A percentile compares a stretch with the other conserved stretches of the same genome.
Conservation (phyloP, 495 filamentous ascomycete species). For the Viridothelium virens region DNA sequence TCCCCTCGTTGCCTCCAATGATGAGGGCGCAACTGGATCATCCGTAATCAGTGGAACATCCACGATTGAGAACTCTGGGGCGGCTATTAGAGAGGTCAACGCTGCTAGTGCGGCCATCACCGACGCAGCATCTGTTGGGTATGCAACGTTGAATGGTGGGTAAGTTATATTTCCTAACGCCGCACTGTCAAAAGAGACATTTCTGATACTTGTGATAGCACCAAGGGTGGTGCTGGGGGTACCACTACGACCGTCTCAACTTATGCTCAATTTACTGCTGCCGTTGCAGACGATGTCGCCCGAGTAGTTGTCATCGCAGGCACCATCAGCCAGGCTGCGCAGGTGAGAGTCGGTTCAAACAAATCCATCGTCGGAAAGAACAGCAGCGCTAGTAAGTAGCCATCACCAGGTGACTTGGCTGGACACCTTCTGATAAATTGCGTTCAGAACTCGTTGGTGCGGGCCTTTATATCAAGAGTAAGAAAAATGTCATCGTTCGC, state of each 20-base stretch:
- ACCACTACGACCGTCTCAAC: constrained; percentile 52
- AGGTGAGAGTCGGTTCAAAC: constrained; percentile 23
- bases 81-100: background rate
- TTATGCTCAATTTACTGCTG: constrained; percentile 36
- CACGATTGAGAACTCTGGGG: background rate
- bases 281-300: constrained; percentile 20
- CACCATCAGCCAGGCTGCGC: constrained; percentile 16
- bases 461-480: constrained; percentile 43
- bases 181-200: background rate
- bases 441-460: constrained; percentile 40
- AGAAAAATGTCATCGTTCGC: constrained; percentile 54
- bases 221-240: constrained; percentile 54
- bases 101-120: background rate
- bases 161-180: background rate
- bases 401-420: constrained; percentile 19
- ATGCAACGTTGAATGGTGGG: constrained; percentile 43
- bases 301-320: constrained; percentile 21
- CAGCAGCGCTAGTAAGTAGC: constrained; percentile 11
- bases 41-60: too few species aligned
- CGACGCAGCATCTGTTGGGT: constrained; percentile 35
- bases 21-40: too few species aligned
- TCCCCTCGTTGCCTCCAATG: background rate
- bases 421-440: constrained; percentile 14
- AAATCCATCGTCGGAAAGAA: constrained; percentile 28
- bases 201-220: constrained; percentile 20